Evolutionary conservation across 2,329 filamentous ascomycete genomes (phyloP), one percentile per base, ranked within the genome.

Genomic region (Epichloe bromicola): DNA sequence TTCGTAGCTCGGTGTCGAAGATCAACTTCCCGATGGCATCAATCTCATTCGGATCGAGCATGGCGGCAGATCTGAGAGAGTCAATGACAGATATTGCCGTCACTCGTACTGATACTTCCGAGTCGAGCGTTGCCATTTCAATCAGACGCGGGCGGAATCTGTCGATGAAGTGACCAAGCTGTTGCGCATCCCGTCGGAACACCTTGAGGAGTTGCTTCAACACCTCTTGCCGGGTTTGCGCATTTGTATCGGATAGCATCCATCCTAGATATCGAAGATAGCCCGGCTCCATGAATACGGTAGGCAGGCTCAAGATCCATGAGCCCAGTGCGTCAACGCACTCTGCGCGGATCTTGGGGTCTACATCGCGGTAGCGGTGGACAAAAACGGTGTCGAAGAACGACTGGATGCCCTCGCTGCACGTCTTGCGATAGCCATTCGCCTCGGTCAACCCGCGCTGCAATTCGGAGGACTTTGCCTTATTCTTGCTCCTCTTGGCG

Each of bases 251-350:
- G 4, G 90, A 95, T 33, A 98, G 75, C 62, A 95, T 83, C 93
- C 93, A 98, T 49, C 93, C 93, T 5, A 98, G 74, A 61, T 98
- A 98, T 54, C 93, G 83, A 48, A 98, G 73, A 67, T 95, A 95
- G 58, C 85, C 78, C 2, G 88, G 88, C 57, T 96, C 87, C 65
- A 96, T 88, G 68, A 95, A 98, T 44, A 87, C 78, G 45, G 88
- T 88, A 2, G 90, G 88, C 48, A 95, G 80, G 11, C 79, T 79
- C 63, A 83, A 78, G 58, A 97, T 94, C 93, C 93, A 98, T 40
- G 82, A 78, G 30, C 90, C 89, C 8, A 98, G 74, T 14, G 88
- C 88, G 56, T 86, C 82, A 23, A 95, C 83, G 62, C 91, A 96
- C 61, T 96, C 91, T 1, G 85, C 82, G 49, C 93, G 81, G 57